Conservation (phyloP, 2,329 filamentous ascomycete species). For the Amylocarpus encephaloides region DNA sequence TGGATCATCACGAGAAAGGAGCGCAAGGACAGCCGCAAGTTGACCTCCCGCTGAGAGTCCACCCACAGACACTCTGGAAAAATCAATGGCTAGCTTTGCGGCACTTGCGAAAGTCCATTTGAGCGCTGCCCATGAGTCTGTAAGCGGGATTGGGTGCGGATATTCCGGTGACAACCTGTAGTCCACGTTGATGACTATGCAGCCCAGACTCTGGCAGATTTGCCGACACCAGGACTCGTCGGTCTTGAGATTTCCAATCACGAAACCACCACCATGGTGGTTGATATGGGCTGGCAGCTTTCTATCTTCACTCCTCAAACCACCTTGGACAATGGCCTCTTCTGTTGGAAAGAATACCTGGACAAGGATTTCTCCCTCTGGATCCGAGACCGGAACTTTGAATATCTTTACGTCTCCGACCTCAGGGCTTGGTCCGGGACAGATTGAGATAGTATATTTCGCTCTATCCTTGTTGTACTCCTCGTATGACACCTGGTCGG, state of each 20-base stretch:
- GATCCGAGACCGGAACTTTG: constrained; percentile 13
- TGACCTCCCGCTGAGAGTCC: constrained; percentile 19
- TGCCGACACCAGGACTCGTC: constrained; percentile 22
- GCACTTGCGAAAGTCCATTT: constrained; percentile 32
- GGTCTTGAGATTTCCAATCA: constrained; percentile 16
- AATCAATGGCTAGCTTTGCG: constrained; percentile 13
- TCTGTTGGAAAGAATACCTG: constrained; percentile 17
- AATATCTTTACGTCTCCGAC: constrained; percentile 12
- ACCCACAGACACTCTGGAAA: constrained; percentile 13
- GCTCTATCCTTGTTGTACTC: constrained; percentile 21
- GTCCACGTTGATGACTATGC: constrained; percentile 35
- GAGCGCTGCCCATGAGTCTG: constrained; percentile 40
- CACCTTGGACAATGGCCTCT: constrained; percentile 11
- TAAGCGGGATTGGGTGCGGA: constrained; percentile 38
- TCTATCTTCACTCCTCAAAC: constrained; percentile 8
- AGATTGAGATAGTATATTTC: constrained; percentile 20
- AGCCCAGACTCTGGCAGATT: constrained; percentile 15
- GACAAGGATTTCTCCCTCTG: constrained; percentile 16
- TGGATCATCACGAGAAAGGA: constrained; percentile 19
- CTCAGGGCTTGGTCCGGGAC: constrained; percentile 13
- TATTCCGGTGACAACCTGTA: constrained; percentile 40
- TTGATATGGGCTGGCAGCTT: constrained; percentile 20
- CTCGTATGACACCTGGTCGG: constrained; percentile 22
- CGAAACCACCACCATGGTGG: constrained; percentile 21
- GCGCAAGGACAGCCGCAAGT: constrained; percentile 14